These are phyloP conservation scores for Entomophthora muscae DNA, from an alignment of 371 early-diverging fungal genomes.

Conservation along the genomic window DNA sequence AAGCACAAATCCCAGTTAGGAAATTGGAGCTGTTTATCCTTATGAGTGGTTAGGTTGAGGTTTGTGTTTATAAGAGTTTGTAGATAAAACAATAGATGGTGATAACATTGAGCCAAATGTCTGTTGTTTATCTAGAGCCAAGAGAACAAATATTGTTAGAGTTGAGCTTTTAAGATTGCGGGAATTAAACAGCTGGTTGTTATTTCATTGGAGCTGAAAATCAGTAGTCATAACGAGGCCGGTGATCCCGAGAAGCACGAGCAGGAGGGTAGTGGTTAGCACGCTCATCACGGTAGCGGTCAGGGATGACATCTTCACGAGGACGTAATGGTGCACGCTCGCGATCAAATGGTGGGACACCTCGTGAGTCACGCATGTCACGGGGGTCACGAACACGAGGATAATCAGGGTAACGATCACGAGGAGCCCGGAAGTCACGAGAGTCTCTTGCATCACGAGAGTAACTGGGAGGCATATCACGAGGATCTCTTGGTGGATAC, in stretches of 20 bases:
- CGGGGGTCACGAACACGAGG: neutral
- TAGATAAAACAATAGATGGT: too few species aligned
- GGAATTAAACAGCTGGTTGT: neutral
- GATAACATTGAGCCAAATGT: too few species aligned
- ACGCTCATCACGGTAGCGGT: neutral
- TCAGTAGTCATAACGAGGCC: neutral
- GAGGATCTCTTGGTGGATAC: constrained; percentile 5
- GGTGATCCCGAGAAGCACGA: constrained; percentile 4
- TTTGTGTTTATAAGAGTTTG: too few species aligned
- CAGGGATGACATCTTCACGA: neutral
- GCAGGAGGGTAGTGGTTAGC: neutral
- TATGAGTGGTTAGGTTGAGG: too few species aligned
- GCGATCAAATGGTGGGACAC: constrained; percentile 1
- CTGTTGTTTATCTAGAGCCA: neutral
- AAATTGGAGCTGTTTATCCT: too few species aligned
- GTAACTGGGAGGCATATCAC: neutral
- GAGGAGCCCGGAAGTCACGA: constrained; percentile 7
- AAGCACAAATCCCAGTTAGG: too few species aligned
- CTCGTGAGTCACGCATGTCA: neutral
- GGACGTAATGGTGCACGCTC: neutral
- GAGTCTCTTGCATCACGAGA: constrained; percentile 1
- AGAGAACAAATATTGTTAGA: neutral
- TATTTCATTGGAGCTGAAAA: neutral
- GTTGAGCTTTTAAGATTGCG: neutral
- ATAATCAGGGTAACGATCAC: neutral